Conservation (phyloP, 2,329 filamentous ascomycete species). For the Aspergillus ibericus region DNA sequence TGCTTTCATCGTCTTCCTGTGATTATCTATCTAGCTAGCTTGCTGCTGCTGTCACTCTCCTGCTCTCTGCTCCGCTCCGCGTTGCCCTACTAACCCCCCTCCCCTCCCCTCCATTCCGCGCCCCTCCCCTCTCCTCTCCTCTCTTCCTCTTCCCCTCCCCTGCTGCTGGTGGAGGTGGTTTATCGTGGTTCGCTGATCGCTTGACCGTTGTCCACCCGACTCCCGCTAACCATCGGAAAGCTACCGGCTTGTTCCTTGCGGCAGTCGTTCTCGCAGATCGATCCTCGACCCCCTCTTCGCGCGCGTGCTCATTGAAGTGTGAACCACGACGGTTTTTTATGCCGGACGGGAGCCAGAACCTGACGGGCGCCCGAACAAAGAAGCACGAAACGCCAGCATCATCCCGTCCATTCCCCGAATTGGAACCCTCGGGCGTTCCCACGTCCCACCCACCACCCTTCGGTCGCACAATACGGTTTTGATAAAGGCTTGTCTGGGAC, state of each 20-base stretch:
- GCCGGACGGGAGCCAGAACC: not conserved
- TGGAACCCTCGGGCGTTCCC: not conserved
- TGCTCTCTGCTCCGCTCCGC: not conserved
- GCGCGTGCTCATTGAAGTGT: not conserved
- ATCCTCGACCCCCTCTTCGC: constrained; percentile 8
- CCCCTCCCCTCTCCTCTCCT: not conserved
- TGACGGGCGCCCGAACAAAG: not conserved
- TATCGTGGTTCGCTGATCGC: constrained; percentile 6
- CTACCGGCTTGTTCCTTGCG: constrained; percentile 4
- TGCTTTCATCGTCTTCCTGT: constrained; percentile 8
- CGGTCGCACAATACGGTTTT: constrained; percentile 7
- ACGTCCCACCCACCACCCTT: not conserved
- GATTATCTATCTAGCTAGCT: constrained; percentile 1
- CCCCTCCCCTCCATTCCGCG: not conserved
- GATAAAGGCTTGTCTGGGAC: constrained; percentile 8
- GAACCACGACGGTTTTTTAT: not conserved
- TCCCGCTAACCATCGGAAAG: constrained; percentile 12
- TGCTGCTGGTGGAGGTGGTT: not conserved
- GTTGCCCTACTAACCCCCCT: not conserved
- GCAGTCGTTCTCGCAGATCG: constrained; percentile 1
- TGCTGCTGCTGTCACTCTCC: not conserved
- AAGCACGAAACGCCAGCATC: not conserved
- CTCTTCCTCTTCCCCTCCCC: not conserved
- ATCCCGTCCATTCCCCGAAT: constrained; percentile 2
- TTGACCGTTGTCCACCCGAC: constrained; percentile 9